Conservation (phyloP, 345 rosid genomes). For the Linum usitatissimum region DNA sequence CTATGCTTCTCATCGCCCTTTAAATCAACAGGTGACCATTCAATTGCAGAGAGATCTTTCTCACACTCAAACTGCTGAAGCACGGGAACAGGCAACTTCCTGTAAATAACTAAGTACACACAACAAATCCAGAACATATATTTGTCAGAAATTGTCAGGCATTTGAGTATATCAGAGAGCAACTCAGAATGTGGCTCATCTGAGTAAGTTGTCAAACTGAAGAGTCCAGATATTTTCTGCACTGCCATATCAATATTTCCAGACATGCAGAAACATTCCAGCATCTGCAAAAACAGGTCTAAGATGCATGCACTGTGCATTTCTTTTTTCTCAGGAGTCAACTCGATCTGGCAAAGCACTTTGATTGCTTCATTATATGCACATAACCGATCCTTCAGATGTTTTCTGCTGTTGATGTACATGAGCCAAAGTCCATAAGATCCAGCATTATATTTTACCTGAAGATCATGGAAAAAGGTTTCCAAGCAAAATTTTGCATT, state of each 20-base stretch:
- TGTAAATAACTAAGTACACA: constrained; percentile 92
- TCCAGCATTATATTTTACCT: constrained; percentile 57
- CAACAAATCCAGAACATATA: constrained; percentile 98
- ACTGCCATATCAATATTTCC: constrained; percentile 58
- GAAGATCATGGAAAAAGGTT: constrained; percentile 31
- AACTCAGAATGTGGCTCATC: constrained; percentile 49
- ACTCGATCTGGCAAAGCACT: constrained; percentile 39
- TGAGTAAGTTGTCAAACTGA: constrained; percentile 33
- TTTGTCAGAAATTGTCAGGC: constrained; percentile 84
- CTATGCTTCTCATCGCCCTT: constrained; percentile 40
- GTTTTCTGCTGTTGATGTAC: constrained; percentile 72
- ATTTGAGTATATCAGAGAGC: constrained; percentile 68
- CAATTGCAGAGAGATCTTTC: constrained; percentile 55
- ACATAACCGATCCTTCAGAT: constrained; percentile 49
- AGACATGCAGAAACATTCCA: constrained; percentile 65
- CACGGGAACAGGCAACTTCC: constrained; percentile 79
- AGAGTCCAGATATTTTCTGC: constrained; percentile 36
- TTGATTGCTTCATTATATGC: constrained; percentile 67
- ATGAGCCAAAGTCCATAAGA: constrained; percentile 85
- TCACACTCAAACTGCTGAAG: constrained; percentile 60
- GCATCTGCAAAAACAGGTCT: constrained; percentile 84
- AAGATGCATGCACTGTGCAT: constrained; percentile 66
- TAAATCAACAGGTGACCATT: constrained; percentile 63
- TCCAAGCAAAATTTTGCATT: constrained; percentile 30
- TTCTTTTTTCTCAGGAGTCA: constrained; percentile 31